Evolutionary conservation across 2,329 filamentous ascomycete genomes (phyloP).

Genomic region (Trichoderma sp.): DNA sequence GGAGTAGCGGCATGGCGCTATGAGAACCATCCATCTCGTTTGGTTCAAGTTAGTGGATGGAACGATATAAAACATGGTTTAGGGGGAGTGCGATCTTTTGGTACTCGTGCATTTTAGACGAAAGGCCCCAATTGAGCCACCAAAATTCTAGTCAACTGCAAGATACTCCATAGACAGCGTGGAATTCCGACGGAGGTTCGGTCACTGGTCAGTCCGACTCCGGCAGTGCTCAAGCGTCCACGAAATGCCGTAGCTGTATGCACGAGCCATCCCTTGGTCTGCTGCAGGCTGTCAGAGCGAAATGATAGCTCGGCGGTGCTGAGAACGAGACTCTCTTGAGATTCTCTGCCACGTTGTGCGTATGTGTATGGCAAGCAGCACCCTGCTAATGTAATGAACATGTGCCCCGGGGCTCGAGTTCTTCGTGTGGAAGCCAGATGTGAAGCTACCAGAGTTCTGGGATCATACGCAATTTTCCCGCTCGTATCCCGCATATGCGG

Average conservation of each 20-base stretch:
- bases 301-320: background rate
- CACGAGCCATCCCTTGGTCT: background rate
- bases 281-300: background rate
- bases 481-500: slow-evolving; percentile 6
- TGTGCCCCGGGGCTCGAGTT: background rate
- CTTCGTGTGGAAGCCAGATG: background rate
- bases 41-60: background rate
- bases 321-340: background rate
- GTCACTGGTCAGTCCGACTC: slow-evolving; percentile 1
- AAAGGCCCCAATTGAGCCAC: background rate
- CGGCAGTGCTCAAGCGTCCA: background rate
- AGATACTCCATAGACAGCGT: background rate
- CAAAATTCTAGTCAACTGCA: background rate
- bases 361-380: background rate
- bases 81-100: background rate
- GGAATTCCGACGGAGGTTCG: background rate
- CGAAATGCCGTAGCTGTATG: background rate
- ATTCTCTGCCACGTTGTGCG: background rate
- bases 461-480: background rate
- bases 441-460: background rate
- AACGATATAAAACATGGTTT: background rate
- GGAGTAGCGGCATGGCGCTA: background rate
- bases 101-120: background rate
- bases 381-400: background rate
- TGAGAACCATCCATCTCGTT: background rate